Percentiles rank a stretch among this genome's conserved stretches.
Conservation (phyloP, 1,284 basidiomycete species). For the Stygiomarasmius scandens region DNA sequence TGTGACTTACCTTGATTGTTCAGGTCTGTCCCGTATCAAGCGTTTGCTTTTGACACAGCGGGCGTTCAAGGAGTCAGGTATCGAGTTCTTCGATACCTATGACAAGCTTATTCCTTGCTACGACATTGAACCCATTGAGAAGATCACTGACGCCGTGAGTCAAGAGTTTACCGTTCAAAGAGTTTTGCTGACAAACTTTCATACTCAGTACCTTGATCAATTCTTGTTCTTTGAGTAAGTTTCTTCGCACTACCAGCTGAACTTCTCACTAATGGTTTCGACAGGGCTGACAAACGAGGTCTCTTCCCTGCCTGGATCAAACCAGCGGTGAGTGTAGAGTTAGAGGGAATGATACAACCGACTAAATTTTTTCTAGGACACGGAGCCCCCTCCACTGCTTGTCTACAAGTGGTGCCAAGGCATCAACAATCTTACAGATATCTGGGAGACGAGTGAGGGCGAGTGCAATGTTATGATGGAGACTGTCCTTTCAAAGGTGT, state of each 20-base stretch:
- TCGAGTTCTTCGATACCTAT: slow-evolving; percentile 93
- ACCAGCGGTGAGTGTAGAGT: slow-evolving; percentile 60
- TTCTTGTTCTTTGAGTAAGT: slow-evolving; percentile 81
- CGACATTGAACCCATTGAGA: slow-evolving; percentile 97
- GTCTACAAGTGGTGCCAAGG: slow-evolving; percentile 98
- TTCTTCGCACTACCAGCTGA: slow-evolving; percentile 17
- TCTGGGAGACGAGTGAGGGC: slow-evolving; percentile 96
- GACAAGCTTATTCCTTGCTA: slow-evolving; percentile 98
- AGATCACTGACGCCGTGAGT: slow-evolving; percentile 92
- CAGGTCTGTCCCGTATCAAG: slow-evolving; percentile 93
- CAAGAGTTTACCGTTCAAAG: not conserved
- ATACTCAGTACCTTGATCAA: slow-evolving; percentile 82
- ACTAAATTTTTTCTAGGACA: slow-evolving; percentile 65
- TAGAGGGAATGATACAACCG: too few relatives aligned
- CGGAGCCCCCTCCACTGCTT: slow-evolving; percentile 92
- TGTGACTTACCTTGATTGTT: slow-evolving; percentile 3
- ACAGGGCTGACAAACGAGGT: slow-evolving; percentile 92
- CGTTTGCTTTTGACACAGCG: slow-evolving; percentile 92
- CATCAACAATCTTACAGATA: slow-evolving; percentile 90
- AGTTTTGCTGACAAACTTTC: slow-evolving; percentile 5
- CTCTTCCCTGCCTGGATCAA: slow-evolving; percentile 98
- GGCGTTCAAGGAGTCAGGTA: slow-evolving; percentile 97
- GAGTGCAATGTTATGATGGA: slow-evolving; percentile 98
- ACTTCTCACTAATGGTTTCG: slow-evolving; percentile 28
- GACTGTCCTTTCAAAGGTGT: slow-evolving; percentile 93